Percentiles rank a stretch among this genome's conserved stretches.
phyloP scores from a whole-genome alignment of 2,329 filamentous ascomycete genomes.

The Leptosphaerulina australis region DNA sequence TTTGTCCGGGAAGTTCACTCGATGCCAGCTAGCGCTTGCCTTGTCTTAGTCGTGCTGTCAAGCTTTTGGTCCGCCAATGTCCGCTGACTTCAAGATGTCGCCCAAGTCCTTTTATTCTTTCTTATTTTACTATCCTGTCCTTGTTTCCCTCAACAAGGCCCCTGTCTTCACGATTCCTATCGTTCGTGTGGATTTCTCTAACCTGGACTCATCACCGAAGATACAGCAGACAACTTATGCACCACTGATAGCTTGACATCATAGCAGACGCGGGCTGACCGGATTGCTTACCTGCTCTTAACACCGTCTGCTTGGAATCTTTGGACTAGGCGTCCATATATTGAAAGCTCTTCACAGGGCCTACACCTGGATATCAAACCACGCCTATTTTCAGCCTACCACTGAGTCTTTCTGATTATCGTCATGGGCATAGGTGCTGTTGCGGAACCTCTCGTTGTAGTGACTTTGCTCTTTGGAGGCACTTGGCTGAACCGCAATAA shows the following conservation, averaged over 20 bases:
- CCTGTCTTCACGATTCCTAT: neutral
- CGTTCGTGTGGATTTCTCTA: neutral
- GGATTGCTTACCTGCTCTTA: slow-evolving; percentile 1
- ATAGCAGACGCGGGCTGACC: neutral
- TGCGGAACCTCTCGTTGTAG: slow-evolving; percentile 66
- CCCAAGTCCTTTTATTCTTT: neutral
- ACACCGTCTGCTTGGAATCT: neutral
- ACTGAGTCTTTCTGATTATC: neutral
- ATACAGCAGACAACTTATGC: neutral
- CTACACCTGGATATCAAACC: neutral
- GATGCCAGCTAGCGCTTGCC: slow-evolving; percentile 1
- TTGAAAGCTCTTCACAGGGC: neutral
- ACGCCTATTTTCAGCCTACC: neutral
- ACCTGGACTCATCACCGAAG: neutral
- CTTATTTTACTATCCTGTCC: neutral
- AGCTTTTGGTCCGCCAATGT: slow-evolving; percentile 12
- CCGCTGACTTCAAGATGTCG: slow-evolving; percentile 14
- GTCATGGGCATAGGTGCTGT: slow-evolving; percentile 63
- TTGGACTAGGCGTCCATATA: neutral
- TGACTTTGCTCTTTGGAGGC: slow-evolving; percentile 65
- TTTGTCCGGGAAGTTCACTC: slow-evolving; percentile 1
- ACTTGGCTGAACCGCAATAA: slow-evolving; percentile 66
- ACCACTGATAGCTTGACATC: slow-evolving; percentile 6
- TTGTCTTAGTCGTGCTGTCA: slow-evolving; percentile 3
- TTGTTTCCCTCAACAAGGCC: no score